A percentile compares a stretch with the other conserved stretches of the same genome.
These are phyloP conservation scores for Malassezia globosa DNA, from an alignment of 1,284 basidiomycete species.

Conservation along the genomic window DNA sequence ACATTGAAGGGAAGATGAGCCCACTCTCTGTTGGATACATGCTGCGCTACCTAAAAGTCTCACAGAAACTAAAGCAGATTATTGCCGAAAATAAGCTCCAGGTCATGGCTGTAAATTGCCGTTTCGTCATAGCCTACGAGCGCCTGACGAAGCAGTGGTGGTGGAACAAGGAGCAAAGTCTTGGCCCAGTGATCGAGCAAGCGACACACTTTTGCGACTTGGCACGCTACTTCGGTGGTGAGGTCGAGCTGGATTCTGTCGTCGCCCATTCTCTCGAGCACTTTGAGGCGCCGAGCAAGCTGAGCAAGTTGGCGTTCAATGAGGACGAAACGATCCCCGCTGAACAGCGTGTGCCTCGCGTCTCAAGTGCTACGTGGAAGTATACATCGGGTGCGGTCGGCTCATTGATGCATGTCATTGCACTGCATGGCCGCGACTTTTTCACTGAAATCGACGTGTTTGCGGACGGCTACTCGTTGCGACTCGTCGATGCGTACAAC, in stretches of 20 bases:
- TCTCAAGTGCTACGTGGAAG: slow-evolving; percentile 45
- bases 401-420: slow-evolving; percentile 41
- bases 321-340: slow-evolving; percentile 58
- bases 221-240: slow-evolving; percentile 94
- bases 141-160: slow-evolving; percentile 64
- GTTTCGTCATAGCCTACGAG: slow-evolving; percentile 84
- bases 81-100: slow-evolving; percentile 85
- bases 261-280: slow-evolving; percentile 48
- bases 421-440: slow-evolving; percentile 44
- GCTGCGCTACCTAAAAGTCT: slow-evolving; percentile 53
- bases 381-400: slow-evolving; percentile 43
- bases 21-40: slow-evolving; percentile 72
- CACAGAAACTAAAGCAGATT: slow-evolving; percentile 90
- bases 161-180: slow-evolving; percentile 92
- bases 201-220: slow-evolving; percentile 68
- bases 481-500: slow-evolving; percentile 45
- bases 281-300: slow-evolving; percentile 57
- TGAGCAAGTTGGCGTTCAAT: slow-evolving; percentile 69
- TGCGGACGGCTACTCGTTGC: slow-evolving; percentile 39
- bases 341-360: slow-evolving; percentile 38
- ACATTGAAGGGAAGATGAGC: slow-evolving; percentile 17
- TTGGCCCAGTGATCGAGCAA: slow-evolving; percentile 86
- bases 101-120: slow-evolving; percentile 90
- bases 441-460: slow-evolving; percentile 40
- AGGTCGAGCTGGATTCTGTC: slow-evolving; percentile 76